A percentile compares a stretch with the other conserved stretches of the same genome.
phyloP scores from a whole-genome alignment of 495 filamentous ascomycete species.

The Acidiella bohemica region DNA sequence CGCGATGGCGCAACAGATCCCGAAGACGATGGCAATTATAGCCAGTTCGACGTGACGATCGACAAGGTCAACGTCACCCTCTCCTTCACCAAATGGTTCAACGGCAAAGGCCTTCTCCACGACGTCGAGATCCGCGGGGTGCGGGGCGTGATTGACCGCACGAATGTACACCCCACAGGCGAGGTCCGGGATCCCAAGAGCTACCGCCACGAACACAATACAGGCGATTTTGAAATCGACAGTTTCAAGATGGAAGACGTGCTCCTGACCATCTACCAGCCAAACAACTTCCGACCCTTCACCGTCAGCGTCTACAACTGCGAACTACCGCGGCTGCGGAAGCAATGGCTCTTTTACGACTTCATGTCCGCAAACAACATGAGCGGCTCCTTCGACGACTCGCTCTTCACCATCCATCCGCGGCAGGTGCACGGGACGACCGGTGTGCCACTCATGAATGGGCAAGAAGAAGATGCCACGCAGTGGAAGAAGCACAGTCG shows the following conservation, averaged over 20 bases:
- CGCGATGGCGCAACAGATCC: slow-evolving; percentile 35
- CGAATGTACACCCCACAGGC: slow-evolving; percentile 55
- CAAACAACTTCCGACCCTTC: slow-evolving; percentile 78
- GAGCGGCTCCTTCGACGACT: slow-evolving; percentile 90
- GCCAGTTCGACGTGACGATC: slow-evolving; percentile 90
- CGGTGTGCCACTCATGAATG: slow-evolving; percentile 41
- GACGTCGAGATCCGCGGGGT: slow-evolving; percentile 92
- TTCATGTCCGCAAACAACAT: slow-evolving; percentile 90
- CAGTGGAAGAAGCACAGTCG: slow-evolving; percentile 89
- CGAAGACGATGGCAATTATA: slow-evolving; percentile 90
- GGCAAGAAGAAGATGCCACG: slow-evolving; percentile 35
- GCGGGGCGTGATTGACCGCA: slow-evolving; percentile 89
- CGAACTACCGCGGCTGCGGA: slow-evolving; percentile 80
- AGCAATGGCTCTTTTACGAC: slow-evolving; percentile 96
- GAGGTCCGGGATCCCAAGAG: slow-evolving; percentile 72
- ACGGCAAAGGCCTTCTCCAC: slow-evolving; percentile 79
- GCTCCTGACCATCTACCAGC: slow-evolving; percentile 83
- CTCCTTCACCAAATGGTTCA: slow-evolving; percentile 97
- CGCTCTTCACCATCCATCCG: slow-evolving; percentile 92
- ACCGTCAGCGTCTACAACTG: slow-evolving; percentile 90
- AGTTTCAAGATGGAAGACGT: slow-evolving; percentile 92
- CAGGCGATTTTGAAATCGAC: slow-evolving; percentile 93
- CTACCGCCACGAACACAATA: slow-evolving; percentile 73
- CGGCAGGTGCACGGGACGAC: slow-evolving; percentile 66
- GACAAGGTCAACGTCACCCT: slow-evolving; percentile 91